Base-by-base conservation (phyloP, 345 rosid species). In the Melastoma malabathricum region DNA sequence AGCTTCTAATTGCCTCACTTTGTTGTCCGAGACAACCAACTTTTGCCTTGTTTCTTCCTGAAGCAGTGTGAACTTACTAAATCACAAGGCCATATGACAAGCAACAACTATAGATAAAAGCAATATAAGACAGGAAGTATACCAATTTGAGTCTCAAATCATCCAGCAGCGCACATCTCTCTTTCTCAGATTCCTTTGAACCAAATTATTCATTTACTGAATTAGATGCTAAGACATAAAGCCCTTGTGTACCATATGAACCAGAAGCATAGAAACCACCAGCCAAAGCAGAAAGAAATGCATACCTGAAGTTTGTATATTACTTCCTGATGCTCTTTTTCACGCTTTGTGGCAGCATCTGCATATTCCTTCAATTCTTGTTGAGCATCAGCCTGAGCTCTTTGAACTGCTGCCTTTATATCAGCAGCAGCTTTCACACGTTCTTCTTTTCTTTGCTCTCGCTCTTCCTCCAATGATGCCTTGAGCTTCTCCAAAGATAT, bases 1-100 rank as follows among this genome's bases (percentile, higher is more conserved):
- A 64, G 83, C 69, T 73, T 92, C 98, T 54, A 92, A 79, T 73
- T 79, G 95, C 47, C 98, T 93, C 65, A 76, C 72, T 76, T 72
- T 92, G 67, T 87, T 87, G 51, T 87, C 97, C 43, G 98, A 79
- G 25, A 31, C 53, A 44, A 87, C 87, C 81, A 87, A 77, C 72
- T 81, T 86, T 59, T 79, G 81, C 71, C 98, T 79, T 3, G 88
- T 75, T 54, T 84, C 95, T 64, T 92, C 98, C 97, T 84, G 75
- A 49, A 54, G 50, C 49, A 66, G 16, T 5, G 49, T 60, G 58
- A 54, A 23, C 49, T 52, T 27, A 51, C 14, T 8, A 34, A 39
- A 2, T 51, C 43, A 15, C 16, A 15, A 47, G 6, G 13, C 17
- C 17, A 13, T 3, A 15, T 20, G 20, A 47, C 2, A 9, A 47